These are phyloP conservation scores for Oryza glumipatula DNA, from an alignment of 176 grass and related monocot species.

Conservation along the genomic window DNA sequence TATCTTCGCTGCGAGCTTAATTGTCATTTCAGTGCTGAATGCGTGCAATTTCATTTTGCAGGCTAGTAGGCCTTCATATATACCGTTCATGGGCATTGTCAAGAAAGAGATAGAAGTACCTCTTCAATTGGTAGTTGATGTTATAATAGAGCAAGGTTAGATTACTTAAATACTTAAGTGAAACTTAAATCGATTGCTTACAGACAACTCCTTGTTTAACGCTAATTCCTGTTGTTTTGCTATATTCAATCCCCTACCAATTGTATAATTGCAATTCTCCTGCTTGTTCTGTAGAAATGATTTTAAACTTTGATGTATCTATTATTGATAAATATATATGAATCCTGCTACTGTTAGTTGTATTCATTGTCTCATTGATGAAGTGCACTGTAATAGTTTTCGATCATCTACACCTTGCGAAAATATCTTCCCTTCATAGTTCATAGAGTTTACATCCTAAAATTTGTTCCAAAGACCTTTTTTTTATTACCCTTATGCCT, in stretches of 20 bases:
- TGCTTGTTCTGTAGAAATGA: not conserved
- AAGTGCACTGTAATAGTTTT: not conserved
- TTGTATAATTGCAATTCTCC: not conserved
- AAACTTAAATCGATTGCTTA: not conserved
- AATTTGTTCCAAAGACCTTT: not conserved
- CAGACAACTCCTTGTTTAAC: no score
- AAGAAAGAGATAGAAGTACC: slow-evolving; percentile 63
- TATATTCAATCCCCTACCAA: no score
- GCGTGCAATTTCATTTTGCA: not conserved
- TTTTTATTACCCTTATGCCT: not conserved
- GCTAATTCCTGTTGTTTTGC: no score
- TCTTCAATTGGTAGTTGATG: slow-evolving; percentile 66
- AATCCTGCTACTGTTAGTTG: not conserved
- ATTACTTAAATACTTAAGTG: not conserved
- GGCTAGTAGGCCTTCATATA: slow-evolving; percentile 57
- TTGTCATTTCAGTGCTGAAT: slow-evolving; percentile 10
- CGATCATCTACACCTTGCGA: not conserved
- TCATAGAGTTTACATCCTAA: not conserved
- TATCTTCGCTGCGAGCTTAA: not conserved
- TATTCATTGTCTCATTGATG: not conserved
- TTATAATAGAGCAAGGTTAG: slow-evolving; percentile 77
- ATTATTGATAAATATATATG: no score
- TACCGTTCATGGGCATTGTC: slow-evolving; percentile 51
- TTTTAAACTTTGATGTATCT: no score
- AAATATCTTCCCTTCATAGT: not conserved